Base-by-base conservation (phyloP, 345 rosid species). In the Limnanthes douglasii region DNA sequence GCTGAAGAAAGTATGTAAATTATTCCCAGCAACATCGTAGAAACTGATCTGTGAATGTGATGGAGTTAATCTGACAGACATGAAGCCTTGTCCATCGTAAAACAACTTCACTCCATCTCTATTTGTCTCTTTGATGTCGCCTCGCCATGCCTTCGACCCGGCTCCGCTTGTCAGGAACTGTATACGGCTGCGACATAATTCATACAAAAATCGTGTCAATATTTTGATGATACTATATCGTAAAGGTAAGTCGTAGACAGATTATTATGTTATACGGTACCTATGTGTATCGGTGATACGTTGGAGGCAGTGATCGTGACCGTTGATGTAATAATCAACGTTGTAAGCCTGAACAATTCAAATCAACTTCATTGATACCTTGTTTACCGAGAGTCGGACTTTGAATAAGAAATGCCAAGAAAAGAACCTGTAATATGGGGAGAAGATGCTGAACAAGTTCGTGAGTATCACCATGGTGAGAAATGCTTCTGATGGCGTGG, bases 81-180 rank as follows among this genome's bases (percentile, higher is more conserved):
- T 58, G 57, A 76, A 72, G 1, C 86, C 70, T 41, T 72, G 86
- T 21, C 81, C 78, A 28, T 72, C 73, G 3, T 76, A 66, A 40
- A 63, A 72, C 21, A 72, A 72, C 10, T 37, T 72, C 4, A 69
- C 29, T 3, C 60, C 50, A 29, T 46, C 47, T 43, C 50, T 54
- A 16, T 69, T 66, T 2, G 13, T 6, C 0, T 48, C 57, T 34
- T 59, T 50, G 21, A 64, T 5, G 37, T 60, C 75, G 12, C 82
- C 76, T 39, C 82, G 67, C 76, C 88, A 77, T 1, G 88, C 78
- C 37, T 64, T 70, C 1, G 88, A 77, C 4, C 82, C 78, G 36
- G 88, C 88, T n/a, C 88, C 82, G 12, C 88, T 77, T 0, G 82
- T 73, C 4, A 77, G 21, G 39, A 69, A 77, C 43, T 62, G 75